These are phyloP conservation scores for Boeremia lycopersici DNA, from an alignment of 2,329 filamentous ascomycete genomes.

Conservation along the genomic window DNA sequence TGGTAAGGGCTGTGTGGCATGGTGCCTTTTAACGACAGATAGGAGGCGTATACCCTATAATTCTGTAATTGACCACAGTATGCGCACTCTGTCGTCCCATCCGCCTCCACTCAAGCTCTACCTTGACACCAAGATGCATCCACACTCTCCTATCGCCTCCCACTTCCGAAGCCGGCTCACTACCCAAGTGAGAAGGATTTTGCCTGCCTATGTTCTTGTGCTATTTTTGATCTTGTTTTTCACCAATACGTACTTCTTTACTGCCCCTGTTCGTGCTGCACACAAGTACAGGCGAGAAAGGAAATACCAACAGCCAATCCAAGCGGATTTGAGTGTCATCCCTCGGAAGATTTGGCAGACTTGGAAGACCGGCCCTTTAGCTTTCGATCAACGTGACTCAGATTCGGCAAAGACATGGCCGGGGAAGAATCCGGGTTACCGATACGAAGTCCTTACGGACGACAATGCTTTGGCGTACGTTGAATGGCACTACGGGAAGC, in stretches of 20 bases:
- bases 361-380: slow-evolving; percentile 73
- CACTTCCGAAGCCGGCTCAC: slow-evolving; percentile 43
- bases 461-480: slow-evolving; percentile 71
- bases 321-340: slow-evolving; percentile 50
- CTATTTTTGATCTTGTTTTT: slow-evolving; percentile 42
- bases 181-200: slow-evolving; percentile 42
- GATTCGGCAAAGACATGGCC: slow-evolving; percentile 68
- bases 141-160: slow-evolving; percentile 41
- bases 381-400: slow-evolving; percentile 69
- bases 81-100: slow-evolving; percentile 40
- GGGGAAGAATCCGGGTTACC: slow-evolving; percentile 67
- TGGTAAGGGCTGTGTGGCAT: slow-evolving; percentile 15
- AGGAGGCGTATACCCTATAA: slow-evolving; percentile 17
- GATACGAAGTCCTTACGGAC: slow-evolving; percentile 74
- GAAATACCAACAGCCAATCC: slow-evolving; percentile 42
- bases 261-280: slow-evolving; percentile 41
- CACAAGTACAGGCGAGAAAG: slow-evolving; percentile 43
- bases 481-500: slow-evolving; percentile 69
- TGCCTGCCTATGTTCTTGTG: slow-evolving; percentile 41
- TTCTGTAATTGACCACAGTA: slow-evolving; percentile 41
- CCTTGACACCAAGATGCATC: slow-evolving; percentile 40
- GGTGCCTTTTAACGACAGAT: slow-evolving; percentile 18
- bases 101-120: slow-evolving; percentile 43
- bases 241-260: slow-evolving; percentile 42
- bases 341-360: slow-evolving; percentile 77